phyloP scores from a whole-genome alignment of 441 rosid species.

The Erodium moschatum region DNA sequence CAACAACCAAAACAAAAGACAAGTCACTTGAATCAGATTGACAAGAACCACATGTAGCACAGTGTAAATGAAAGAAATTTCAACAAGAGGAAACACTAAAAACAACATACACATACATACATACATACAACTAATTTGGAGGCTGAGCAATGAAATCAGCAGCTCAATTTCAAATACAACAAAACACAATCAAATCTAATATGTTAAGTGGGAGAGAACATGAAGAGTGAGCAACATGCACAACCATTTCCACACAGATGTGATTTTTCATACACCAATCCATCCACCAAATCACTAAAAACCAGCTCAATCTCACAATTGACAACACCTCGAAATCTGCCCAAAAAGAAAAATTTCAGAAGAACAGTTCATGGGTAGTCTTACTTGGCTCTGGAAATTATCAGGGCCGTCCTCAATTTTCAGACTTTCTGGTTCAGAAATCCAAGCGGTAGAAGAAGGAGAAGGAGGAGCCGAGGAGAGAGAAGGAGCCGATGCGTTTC shows the following conservation, averaged over 20 bases:
- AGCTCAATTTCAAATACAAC: neutral
- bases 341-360: constrained; percentile 3
- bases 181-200: constrained; percentile 18
- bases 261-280: constrained; percentile 11
- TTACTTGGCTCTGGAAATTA: constrained; percentile 44
- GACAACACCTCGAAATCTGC: constrained; percentile 13
- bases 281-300: constrained; percentile 20
- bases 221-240: constrained; percentile 2
- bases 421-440: constrained; percentile 16
- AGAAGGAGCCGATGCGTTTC: constrained; percentile 13
- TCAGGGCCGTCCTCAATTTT: constrained; percentile 31
- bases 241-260: neutral
- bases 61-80: constrained; percentile 11
- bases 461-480: constrained; percentile 8
- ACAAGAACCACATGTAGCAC: constrained; percentile 5
- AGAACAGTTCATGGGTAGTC: constrained; percentile 25
- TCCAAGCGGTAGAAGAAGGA: constrained; percentile 7
- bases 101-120: constrained; percentile 1
- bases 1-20: neutral
- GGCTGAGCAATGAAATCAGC: constrained; percentile 13
- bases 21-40: constrained; percentile 2
- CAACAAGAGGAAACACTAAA: neutral
- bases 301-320: constrained; percentile 4
- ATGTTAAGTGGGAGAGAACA: constrained; percentile 7
- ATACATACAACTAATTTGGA: neutral